Evolutionary conservation across 305 asterid genomes (phyloP).

Genomic region (Coffea humblotiana): DNA sequence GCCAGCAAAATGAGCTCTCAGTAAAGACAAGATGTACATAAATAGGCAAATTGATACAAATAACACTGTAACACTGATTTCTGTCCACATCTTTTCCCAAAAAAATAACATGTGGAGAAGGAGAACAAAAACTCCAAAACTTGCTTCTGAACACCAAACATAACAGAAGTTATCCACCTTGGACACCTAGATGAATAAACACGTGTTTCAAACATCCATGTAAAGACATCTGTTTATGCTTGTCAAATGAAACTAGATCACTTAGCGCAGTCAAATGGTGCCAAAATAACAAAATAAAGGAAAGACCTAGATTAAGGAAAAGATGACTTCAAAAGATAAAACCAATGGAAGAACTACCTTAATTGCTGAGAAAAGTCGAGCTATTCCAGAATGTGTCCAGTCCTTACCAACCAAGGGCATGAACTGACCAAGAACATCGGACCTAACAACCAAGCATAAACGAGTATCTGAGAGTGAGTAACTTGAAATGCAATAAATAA

Average conservation of each 20-base stretch:
- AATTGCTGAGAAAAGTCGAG: constrained; percentile 90
- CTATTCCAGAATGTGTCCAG: constrained; percentile 95
- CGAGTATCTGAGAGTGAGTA: not conserved
- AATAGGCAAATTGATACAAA: not conserved
- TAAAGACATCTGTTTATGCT: too few relatives aligned
- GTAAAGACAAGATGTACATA: constrained; percentile 5
- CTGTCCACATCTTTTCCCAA: not conserved
- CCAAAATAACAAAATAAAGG: not conserved
- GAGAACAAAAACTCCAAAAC: not conserved
- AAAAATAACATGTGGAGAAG: not conserved
- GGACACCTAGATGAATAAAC: not conserved
- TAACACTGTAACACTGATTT: not conserved
- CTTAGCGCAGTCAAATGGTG: not conserved
- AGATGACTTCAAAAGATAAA: constrained; percentile 4
- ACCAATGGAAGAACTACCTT: constrained; percentile 48
- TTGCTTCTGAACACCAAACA: not conserved
- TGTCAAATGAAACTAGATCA: not conserved
- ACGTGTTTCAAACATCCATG: not conserved
- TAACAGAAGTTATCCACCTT: not conserved
- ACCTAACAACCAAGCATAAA: constrained; percentile 47
- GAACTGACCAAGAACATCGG: constrained; percentile 97
- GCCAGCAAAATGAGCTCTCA: not conserved
- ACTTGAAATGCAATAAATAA: not conserved
- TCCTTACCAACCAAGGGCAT: constrained; percentile 97
- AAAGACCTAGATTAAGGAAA: not conserved